phyloP scores from a whole-genome alignment of 2,329 filamentous ascomycete species.

The Zelopaecilomyces penicillatus region DNA sequence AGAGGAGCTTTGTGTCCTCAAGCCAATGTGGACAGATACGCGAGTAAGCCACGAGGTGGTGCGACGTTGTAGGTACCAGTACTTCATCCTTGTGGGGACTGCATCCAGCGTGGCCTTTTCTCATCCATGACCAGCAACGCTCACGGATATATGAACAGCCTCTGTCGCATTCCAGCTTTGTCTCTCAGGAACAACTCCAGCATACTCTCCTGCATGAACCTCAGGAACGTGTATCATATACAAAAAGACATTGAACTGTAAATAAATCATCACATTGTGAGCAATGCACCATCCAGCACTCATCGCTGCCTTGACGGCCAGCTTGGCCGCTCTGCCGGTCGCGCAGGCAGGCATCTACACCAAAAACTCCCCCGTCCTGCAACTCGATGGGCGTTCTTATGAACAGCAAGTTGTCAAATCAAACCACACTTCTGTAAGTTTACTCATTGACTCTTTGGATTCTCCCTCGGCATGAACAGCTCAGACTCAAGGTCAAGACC shows the following conservation, averaged over 20 bases:
- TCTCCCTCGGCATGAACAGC: neutral
- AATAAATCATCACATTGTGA: neutral
- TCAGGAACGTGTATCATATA: neutral
- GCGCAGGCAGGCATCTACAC: constrained; percentile 69
- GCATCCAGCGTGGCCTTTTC: constrained; percentile 23
- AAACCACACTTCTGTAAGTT: constrained; percentile 79
- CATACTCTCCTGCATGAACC: too few species aligned
- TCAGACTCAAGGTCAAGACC: too few species aligned
- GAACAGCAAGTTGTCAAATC: constrained; percentile 76
- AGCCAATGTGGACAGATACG: too few species aligned
- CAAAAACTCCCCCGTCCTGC: constrained; percentile 79
- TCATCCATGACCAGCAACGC: constrained; percentile 3
- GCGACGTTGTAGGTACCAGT: too few species aligned
- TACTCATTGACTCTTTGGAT: neutral
- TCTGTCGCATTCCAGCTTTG: neutral
- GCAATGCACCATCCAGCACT: constrained; percentile 47
- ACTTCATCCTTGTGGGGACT: neutral
- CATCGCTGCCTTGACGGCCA: constrained; percentile 38
- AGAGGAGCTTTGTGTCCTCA: too few species aligned
- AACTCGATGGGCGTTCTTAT: constrained; percentile 72
- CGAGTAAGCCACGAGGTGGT: too few species aligned
- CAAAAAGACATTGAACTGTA: neutral
- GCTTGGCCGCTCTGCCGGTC: constrained; percentile 57
- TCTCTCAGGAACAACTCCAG: neutral
- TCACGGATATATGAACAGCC: neutral